Base-by-base conservation (phyloP, 257 asterid species). In the Buddleja alternifolia region DNA sequence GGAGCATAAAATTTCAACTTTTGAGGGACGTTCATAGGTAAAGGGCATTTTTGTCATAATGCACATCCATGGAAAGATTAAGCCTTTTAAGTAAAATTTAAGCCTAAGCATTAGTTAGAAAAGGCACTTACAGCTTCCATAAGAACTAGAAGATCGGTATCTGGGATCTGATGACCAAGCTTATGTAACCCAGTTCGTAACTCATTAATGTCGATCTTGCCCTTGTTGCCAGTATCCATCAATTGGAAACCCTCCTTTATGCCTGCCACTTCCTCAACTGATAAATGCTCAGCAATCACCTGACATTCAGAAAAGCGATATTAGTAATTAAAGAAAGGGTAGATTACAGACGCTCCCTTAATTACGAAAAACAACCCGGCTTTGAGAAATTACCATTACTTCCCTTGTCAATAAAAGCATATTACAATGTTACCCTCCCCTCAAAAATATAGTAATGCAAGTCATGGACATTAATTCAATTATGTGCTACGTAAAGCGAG, bases 131-230 rank as follows among this genome's bases (percentile, higher is more conserved):
- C 94, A 40, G 88, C 94, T 46, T 87, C 94, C 90, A 87, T 84
- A 23, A 87, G 82, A 61, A 69, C 68, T 32, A 69, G 81, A 53
- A 87, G 80, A 73, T 87, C 94, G 19, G 80, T 25, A 10, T 87
- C 94, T 0, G 88, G 88, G 68, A 87, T 77, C 54, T 78, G 94
- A 72, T 87, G 88, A 17, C 94, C 94, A 42, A 87, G 87, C 76
- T 84, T 87, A 20, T 76, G 82, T 40, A 87, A 60, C 8, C 94
- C 94, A 25, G 57, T 76, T 80, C 82, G 78, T 78, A 87, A 62
- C 75, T 87, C 94, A 7, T 84, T 73, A 21, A 82, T 71, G 78
- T 84, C 79, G 10, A 87, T 78, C 76, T 81, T 87, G 25, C 94
- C 94, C 61, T 77, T 84, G 73, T 84, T 82, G 48, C 67, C 57